Evolutionary conservation across 2,329 filamentous ascomycete genomes (phyloP), one percentile per base, ranked within the genome.

Genomic region (Helotiales sp.): DNA sequence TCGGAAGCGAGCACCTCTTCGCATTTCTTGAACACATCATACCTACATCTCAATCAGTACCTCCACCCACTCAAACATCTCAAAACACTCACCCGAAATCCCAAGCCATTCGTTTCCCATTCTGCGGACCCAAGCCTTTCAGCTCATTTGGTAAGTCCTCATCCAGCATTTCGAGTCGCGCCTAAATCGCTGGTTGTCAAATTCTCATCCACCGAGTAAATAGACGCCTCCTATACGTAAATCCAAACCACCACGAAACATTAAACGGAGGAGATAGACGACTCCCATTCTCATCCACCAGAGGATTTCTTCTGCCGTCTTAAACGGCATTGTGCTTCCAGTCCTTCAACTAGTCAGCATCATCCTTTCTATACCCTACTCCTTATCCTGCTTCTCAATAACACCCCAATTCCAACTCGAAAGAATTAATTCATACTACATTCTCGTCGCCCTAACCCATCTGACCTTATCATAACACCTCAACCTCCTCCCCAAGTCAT

Each of bases 371-470:
- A n/a, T n/a, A n/a, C n/a, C n/a, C n/a, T n/a, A n/a, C n/a, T n/a
- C n/a, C n/a, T n/a, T n/a, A n/a, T n/a, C n/a, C n/a, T n/a, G n/a
- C n/a, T n/a, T n/a, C n/a, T n/a, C n/a, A n/a, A n/a, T n/a, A n/a
- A n/a, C n/a, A n/a, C n/a, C n/a, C n/a, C n/a, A n/a, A n/a, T n/a
- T n/a, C n/a, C n/a, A n/a, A n/a, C n/a, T n/a, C n/a, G n/a, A n/a
- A n/a, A n/a, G n/a, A n/a, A n/a, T n/a, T n/a, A n/a, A n/a, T n/a
- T n/a, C n/a, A n/a, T n/a, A n/a, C n/a, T 40, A 19, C 8, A 40
- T 40, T 42, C 44, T 30, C 17, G 19, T 55, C n/a, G 31, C 53
- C 17, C 53, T 49, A 25, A 40, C 48, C 15, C 31, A 22, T n/a
- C 53, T 49, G 2, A 55, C 53, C 12, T 9, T 1, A 38, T 55